Percentiles rank a stretch among this genome's conserved stretches.
Evolutionary conservation across 306 rosid genomes (phyloP).

Genomic region (Purshia tridentata): DNA sequence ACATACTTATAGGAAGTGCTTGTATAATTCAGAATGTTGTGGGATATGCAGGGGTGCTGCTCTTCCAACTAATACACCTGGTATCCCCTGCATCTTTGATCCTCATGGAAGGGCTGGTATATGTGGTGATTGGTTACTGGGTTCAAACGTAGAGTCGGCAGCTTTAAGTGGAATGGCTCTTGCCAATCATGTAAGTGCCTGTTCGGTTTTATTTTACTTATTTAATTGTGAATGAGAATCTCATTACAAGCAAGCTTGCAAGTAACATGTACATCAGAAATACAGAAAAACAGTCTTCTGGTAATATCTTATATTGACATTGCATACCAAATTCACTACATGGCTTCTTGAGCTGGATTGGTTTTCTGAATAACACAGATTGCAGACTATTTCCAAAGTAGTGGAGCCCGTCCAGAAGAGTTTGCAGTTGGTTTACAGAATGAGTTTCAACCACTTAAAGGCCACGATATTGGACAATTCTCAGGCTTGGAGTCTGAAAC

Average conservation of each 20-base stretch:
- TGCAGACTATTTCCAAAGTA: constrained; percentile 65
- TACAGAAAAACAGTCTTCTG: too few species aligned
- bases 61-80: constrained; percentile 82
- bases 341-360: not conserved
- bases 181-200: constrained; percentile 64
- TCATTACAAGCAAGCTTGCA: not conserved
- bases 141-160: constrained; percentile 90
- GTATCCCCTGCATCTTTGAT: constrained; percentile 86
- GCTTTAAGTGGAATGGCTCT: constrained; percentile 82
- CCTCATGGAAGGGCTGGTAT: constrained; percentile 86
- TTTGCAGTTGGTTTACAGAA: constrained; percentile 64
- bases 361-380: constrained; percentile 41
- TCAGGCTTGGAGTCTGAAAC: constrained; percentile 49
- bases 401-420: constrained; percentile 43
- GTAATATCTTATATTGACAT: too few species aligned
- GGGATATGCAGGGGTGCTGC: constrained; percentile 82
- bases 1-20: not conserved
- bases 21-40: not conserved
- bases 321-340: not conserved
- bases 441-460: constrained; percentile 60
- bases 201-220: not conserved
- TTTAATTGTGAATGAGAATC: too few species aligned
- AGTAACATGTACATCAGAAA: not conserved
- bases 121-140: constrained; percentile 94
- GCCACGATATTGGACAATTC: constrained; percentile 84